These are phyloP conservation scores for Psidium friedrichsthalianum DNA, from an alignment of 345 rosid species.

Conservation along the genomic window DNA sequence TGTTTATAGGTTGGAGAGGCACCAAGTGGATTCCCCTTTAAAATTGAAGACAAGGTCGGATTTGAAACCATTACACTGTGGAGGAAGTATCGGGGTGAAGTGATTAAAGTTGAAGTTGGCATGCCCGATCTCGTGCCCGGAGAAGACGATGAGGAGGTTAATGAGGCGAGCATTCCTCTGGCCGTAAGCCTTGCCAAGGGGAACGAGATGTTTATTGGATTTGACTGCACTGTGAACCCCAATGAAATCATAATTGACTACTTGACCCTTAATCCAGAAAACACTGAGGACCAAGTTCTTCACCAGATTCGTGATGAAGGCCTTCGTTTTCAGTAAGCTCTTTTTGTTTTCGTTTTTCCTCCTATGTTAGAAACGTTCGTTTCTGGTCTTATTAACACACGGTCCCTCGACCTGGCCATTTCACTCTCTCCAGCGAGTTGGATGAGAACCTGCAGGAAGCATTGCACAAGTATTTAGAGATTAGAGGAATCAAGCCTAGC, in stretches of 20 bases:
- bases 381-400: neutral
- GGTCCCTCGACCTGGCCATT: neutral
- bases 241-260: constrained; percentile 55
- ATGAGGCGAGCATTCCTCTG: constrained; percentile 49
- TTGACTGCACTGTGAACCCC: constrained; percentile 50
- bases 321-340: constrained; percentile 69
- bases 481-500: constrained; percentile 76
- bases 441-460: constrained; percentile 78
- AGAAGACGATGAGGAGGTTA: no score
- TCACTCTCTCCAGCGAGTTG: constrained; percentile 42
- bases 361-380: neutral
- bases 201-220: constrained; percentile 44
- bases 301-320: no score
- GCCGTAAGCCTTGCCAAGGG: constrained; percentile 54
- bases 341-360: neutral
- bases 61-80: constrained; percentile 39
- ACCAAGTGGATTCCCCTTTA: constrained; percentile 65
- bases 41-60: constrained; percentile 66
- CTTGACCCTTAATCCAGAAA: constrained; percentile 41
- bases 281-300: constrained; percentile 28
- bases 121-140: no score
- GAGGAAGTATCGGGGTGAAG: constrained; percentile 63
- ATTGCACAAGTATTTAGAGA: constrained; percentile 65
- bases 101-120: constrained; percentile 40
- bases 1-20: constrained; percentile 41